Conservation (phyloP, 2,329 filamentous ascomycete species). For the Cercospora sesami region DNA sequence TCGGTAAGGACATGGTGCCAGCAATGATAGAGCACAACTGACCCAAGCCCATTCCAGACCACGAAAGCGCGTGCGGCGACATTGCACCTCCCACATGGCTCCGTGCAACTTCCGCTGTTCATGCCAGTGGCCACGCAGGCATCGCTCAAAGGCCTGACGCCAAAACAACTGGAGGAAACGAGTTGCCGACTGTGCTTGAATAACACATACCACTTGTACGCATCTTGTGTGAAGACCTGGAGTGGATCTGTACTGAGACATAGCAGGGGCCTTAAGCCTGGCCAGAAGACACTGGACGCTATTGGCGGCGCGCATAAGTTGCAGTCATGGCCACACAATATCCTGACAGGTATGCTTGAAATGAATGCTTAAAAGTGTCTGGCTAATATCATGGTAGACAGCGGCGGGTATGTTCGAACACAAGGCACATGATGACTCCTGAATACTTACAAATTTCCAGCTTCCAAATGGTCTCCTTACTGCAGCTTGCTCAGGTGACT, state of each 20-base stretch:
- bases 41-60: conserved; percentile 59
- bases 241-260: conserved; percentile 11
- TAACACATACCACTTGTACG: conserved; percentile 87
- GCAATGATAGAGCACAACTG: neutral
- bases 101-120: conserved; percentile 87
- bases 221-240: neutral
- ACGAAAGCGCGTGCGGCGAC: conserved; percentile 90
- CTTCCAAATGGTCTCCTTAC: conserved; percentile 97
- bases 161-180: conserved; percentile 85
- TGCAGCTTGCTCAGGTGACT: conserved; percentile 89
- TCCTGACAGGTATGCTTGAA: conserved; percentile 66
- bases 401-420: conserved; percentile 8
- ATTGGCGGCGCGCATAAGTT: conserved; percentile 91
- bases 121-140: conserved; percentile 99
- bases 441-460: conserved; percentile 50
- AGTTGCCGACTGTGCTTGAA: conserved; percentile 90
- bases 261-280: conserved; percentile 76
- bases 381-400: conserved; percentile 17
- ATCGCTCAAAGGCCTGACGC: conserved; percentile 89
- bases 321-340: conserved; percentile 93
- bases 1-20: conserved; percentile 60
- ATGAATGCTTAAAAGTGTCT: conserved; percentile 41
- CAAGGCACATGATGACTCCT: neutral
- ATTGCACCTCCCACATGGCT: conserved; percentile 85
- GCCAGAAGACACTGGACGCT: conserved; percentile 81